Evolutionary conservation across 257 asterid species (phyloP).

Genomic region (Capsicum pubescens): DNA sequence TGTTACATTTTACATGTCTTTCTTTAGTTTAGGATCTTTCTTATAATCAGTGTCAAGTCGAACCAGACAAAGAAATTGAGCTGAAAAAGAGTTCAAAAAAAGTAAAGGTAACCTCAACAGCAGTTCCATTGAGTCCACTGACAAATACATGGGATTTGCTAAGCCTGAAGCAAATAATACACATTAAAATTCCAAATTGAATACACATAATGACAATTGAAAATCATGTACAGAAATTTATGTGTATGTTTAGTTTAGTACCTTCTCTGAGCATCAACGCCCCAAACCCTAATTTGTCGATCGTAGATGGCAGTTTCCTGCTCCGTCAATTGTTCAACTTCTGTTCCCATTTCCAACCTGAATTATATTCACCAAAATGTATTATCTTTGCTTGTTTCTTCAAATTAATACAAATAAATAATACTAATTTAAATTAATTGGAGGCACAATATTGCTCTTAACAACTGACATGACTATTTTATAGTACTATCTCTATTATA

Average conservation of each 20-base stretch:
- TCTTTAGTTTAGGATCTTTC: too few species aligned
- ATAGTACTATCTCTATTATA: too few species aligned
- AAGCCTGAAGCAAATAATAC: conserved; percentile 49
- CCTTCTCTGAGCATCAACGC: conserved; percentile 99
- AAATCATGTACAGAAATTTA: not conserved
- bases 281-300: conserved; percentile 99
- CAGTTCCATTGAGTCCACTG: conserved; percentile 87
- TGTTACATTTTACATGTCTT: too few species aligned
- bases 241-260: conserved; percentile 11
- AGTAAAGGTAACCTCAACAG: conserved; percentile 68
- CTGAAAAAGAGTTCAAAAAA: not conserved
- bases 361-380: not conserved
- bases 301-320: conserved; percentile 99
- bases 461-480: too few species aligned
- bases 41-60: too few species aligned
- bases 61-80: too few species aligned
- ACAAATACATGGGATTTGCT: conserved; percentile 90
- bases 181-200: not conserved
- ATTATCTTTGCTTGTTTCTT: not conserved
- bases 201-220: not conserved
- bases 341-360: conserved; percentile 28
- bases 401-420: not conserved
- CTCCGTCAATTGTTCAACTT: conserved; percentile 87
- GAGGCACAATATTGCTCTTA: too few species aligned
- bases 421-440: too few species aligned